Percentiles rank a stretch among this genome's conserved stretches.
Evolutionary conservation across 345 rosid species (phyloP).

Genomic region (Dimocarpus longan): DNA sequence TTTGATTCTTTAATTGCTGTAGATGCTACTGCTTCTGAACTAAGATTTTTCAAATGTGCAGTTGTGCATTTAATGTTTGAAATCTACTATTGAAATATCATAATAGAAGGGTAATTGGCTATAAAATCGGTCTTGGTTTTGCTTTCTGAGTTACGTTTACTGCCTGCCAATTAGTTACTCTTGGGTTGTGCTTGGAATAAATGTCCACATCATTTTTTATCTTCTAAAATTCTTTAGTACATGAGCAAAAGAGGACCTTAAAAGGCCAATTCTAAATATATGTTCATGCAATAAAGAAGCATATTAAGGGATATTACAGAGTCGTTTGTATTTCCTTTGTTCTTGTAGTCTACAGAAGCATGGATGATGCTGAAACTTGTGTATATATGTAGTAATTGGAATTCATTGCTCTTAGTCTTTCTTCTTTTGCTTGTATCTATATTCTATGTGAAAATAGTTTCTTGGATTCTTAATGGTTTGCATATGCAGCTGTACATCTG

Average conservation of each 20-base stretch:
- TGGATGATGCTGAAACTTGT: slow-evolving; percentile 12
- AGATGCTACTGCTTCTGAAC: slow-evolving; percentile 6
- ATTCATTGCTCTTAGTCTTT: slow-evolving; percentile 15
- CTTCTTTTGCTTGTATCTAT: neutral
- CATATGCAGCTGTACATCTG: slow-evolving; percentile 49
- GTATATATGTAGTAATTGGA: neutral
- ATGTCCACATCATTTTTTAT: neutral
- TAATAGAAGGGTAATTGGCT: neutral
- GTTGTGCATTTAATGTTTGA: neutral
- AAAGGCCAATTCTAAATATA: neutral
- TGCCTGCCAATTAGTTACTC: neutral
- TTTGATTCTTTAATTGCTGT: slow-evolving; percentile 16
- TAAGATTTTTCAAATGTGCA: neutral
- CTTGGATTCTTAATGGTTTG: slow-evolving; percentile 11
- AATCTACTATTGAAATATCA: too few relatives aligned
- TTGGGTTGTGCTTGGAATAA: slow-evolving; percentile 12
- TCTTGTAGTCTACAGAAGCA: slow-evolving; percentile 6
- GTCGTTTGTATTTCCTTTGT: neutral
- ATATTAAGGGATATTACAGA: neutral
- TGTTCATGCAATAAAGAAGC: neutral
- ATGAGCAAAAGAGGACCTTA: neutral
- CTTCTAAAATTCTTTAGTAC: neutral
- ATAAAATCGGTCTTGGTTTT: neutral
- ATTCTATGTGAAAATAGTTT: slow-evolving; percentile 19
- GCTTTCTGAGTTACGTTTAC: slow-evolving; percentile 8